Conservation (phyloP, 2,329 filamentous ascomycete species). For the Colletotrichum liriopes region DNA sequence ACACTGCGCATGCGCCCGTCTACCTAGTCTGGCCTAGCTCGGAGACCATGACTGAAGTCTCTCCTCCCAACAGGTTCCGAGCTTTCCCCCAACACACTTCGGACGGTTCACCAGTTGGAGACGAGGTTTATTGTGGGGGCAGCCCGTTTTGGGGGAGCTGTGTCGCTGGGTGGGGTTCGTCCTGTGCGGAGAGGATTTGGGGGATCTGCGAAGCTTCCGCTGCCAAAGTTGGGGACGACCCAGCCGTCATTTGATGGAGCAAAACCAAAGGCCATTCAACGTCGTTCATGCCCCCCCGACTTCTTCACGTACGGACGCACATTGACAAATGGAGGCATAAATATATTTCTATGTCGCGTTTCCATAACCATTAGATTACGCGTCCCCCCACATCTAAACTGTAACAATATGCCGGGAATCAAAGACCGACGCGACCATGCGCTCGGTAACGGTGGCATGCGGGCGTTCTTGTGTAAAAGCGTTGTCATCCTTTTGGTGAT, state of each 20-base stretch:
- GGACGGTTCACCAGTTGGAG: conserved; percentile 30
- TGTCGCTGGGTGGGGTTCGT: conserved; percentile 14
- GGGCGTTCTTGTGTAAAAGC: conserved; percentile 32
- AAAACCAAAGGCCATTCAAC: not conserved
- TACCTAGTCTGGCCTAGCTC: conserved; percentile 30
- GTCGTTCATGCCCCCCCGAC: no score
- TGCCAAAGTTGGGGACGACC: conserved; percentile 19
- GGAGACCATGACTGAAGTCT: not conserved
- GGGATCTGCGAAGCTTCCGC: conserved; percentile 23
- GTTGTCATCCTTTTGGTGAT: conserved; percentile 34
- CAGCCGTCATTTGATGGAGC: not conserved
- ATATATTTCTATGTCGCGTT: conserved; percentile 39
- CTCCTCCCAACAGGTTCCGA: conserved; percentile 37
- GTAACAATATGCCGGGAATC: conserved; percentile 36
- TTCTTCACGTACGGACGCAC: not conserved
- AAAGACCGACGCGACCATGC: conserved; percentile 34
- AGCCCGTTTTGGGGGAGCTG: conserved; percentile 2
- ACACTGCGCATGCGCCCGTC: conserved; percentile 16
- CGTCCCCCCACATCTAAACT: conserved; percentile 19
- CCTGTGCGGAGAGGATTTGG: conserved; percentile 32
- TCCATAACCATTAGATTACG: conserved; percentile 34
- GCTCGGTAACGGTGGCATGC: conserved; percentile 28
- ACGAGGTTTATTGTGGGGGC: conserved; percentile 23
- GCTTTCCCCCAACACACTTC: conserved; percentile 37
- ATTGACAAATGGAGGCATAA: conserved; percentile 24